Evolutionary conservation across 1,139 yeast genomes (phyloP), one percentile per base, ranked within the genome.

Genomic region (Candida buenavistaensis): DNA sequence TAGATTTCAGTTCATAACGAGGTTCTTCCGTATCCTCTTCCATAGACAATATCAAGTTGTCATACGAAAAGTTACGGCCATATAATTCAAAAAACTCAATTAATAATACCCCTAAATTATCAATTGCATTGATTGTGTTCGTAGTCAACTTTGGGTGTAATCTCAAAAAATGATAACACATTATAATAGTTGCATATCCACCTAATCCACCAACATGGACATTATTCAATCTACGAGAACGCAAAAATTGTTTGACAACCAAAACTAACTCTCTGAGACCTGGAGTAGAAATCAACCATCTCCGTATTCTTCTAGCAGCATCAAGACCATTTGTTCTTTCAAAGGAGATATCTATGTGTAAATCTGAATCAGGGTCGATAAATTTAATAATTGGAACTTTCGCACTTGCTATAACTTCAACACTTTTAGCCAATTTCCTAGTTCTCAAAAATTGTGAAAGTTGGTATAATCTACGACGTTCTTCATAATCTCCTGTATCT

Each of bases 171-270:
- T 95, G 84, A 51, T 84, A 84, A 23, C 88, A 89, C 52, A 92
- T 60, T 49, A 96, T 89, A 28, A 90, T 88, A 15, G 90, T 87
- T 6, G 97, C 81, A 54, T 85, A 92, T 0, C 98, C 98, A 20
- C 99, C 98, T 13, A 94, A 66, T 0, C 98, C 98, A 39, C 99
- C 99, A 14, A 83, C 82, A 52, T 86, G 95, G n/a, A 92, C 98
- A 50, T 88, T 86, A 52, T 92, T 90, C 41, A 92, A 65, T 44
- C 75, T 78, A 48, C 97, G 70, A 3, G 89, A 80, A 26, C 90
- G 71, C 37, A 94, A 68, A 51, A 90, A 92, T 52, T 89, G 97
- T 56, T 94, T 92, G 11, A 92, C 75, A 3, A 89, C 80, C 37
- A 92, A 68, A 0, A 87, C 96, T 40, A 94, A 62, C 52, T 90